Evolutionary conservation across 2,329 filamentous ascomycete genomes (phyloP).

Genomic region (Neopestalotiopsis clavispora): DNA sequence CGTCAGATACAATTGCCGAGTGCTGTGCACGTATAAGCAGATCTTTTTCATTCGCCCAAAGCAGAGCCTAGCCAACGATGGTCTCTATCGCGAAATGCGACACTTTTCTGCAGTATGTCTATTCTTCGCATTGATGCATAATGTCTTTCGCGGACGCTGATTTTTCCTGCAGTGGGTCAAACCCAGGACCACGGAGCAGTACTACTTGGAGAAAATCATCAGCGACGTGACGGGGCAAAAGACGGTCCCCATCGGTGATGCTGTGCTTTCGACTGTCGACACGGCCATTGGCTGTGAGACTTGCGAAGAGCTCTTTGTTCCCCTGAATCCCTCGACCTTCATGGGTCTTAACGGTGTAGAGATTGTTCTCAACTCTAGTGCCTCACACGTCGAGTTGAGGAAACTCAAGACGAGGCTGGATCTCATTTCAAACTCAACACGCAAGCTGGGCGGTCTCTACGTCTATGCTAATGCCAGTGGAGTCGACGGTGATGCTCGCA

Average conservation of each 20-base stretch:
- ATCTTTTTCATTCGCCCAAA: constrained; percentile 77
- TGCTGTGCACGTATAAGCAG: constrained; percentile 68
- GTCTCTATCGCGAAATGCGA: constrained; percentile 64
- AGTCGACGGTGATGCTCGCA: neutral
- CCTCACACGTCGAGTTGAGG: neutral
- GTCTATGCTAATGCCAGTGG: neutral
- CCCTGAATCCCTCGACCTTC: neutral
- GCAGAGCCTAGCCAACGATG: constrained; percentile 73
- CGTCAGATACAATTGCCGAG: constrained; percentile 67
- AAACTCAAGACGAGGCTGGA: neutral
- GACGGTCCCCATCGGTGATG: constrained; percentile 46
- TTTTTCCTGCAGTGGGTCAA: constrained; percentile 47
- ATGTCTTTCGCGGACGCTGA: neutral
- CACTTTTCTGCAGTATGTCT: constrained; percentile 48
- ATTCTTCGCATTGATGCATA: neutral
- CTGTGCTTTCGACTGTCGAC: constrained; percentile 42
- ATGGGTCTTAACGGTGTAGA: neutral
- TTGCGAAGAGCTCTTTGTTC: constrained; percentile 4
- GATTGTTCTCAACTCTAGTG: neutral
- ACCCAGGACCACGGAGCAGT: constrained; percentile 39
- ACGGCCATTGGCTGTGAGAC: constrained; percentile 46
- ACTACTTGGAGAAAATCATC: constrained; percentile 40
- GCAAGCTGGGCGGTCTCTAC: constrained; percentile 1
- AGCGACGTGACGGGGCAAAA: constrained; percentile 36
- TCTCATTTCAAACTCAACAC: neutral